Evolutionary conservation across 352 stramenopile genomes (phyloP).

Genomic region (Phytophthora pisi): DNA sequence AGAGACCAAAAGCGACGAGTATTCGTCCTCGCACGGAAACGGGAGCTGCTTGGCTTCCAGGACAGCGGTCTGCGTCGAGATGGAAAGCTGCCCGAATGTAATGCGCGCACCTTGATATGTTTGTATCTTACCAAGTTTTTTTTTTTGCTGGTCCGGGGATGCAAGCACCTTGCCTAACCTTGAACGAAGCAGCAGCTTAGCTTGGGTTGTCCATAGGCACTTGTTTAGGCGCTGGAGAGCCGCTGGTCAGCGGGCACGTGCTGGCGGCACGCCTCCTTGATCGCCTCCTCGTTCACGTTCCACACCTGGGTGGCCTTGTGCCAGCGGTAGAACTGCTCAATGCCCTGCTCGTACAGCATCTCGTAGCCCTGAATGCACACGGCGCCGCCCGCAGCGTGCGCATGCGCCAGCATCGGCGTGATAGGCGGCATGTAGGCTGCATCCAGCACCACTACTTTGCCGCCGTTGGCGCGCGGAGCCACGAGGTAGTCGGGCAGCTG

Average conservation of each 20-base stretch:
- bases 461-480: constrained; percentile 31
- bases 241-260: constrained; percentile 62
- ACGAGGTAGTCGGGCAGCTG: constrained; percentile 77
- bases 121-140: neutral
- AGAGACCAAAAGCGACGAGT: neutral
- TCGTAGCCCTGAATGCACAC: constrained; percentile 95
- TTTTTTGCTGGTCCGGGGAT: neutral
- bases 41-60: neutral
- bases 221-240: constrained; percentile 36
- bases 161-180: neutral
- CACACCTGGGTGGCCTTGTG: constrained; percentile 60
- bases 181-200: neutral
- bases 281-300: constrained; percentile 52
- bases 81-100: neutral
- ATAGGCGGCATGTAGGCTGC: constrained; percentile 98
- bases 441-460: constrained; percentile 92
- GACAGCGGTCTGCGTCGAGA: neutral
- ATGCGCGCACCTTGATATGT: constrained; percentile 3
- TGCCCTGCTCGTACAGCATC: constrained; percentile 98
- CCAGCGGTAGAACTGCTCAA: constrained; percentile 97
- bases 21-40: neutral
- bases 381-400: constrained; percentile 74
- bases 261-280: constrained; percentile 63
- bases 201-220: neutral
- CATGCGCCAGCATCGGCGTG: constrained; percentile 93